A percentile compares a stretch with the other conserved stretches of the same genome.
phyloP scores from a whole-genome alignment of 768 basidiomycete genomes.

The Hericium rajendrae region DNA sequence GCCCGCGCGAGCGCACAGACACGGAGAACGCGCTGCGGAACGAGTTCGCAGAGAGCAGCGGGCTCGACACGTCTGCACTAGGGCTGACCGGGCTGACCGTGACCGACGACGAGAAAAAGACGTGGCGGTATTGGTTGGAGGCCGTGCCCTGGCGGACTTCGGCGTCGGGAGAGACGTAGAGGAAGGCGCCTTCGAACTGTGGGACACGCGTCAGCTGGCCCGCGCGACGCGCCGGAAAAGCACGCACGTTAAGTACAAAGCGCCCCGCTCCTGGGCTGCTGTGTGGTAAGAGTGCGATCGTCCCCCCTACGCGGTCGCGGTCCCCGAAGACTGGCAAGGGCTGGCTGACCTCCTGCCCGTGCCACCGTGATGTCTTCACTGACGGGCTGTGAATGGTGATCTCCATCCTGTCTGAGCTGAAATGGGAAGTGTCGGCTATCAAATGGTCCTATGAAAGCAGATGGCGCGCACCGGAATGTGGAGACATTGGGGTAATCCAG shows the following conservation, averaged over 20 bases:
- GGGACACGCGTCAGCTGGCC: conserved; percentile 1
- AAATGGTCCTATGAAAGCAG: not conserved
- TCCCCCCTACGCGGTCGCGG: conserved; percentile 51
- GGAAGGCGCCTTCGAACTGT: conserved; percentile 58
- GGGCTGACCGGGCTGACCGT: not conserved
- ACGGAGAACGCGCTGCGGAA: not conserved
- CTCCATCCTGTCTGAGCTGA: conserved; percentile 35
- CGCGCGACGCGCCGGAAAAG: not conserved
- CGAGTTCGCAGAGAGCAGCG: not conserved
- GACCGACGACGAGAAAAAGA: conserved; percentile 17
- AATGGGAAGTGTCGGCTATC: not conserved
- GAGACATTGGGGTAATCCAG: conserved; percentile 3
- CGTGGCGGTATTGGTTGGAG: conserved; percentile 18
- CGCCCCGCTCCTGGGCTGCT: conserved; percentile 41
- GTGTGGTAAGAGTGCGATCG: conserved; percentile 44
- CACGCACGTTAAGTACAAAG: conserved; percentile 44
- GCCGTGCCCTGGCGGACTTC: conserved; percentile 13
- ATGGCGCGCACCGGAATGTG: conserved; percentile 1
- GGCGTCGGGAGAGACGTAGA: conserved; percentile 26
- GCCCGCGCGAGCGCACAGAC: not conserved
- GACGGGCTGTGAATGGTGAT: conserved; percentile 55
- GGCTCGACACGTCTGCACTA: not conserved
- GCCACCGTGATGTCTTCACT: conserved; percentile 34
- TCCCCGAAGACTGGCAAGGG: conserved; percentile 47
- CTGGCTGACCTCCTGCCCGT: conserved; percentile 17